Evolutionary conservation across 208 protist genomes (phyloP), one percentile per base, ranked within the genome.

Genomic region (Naegleria lovaniensis): DNA sequence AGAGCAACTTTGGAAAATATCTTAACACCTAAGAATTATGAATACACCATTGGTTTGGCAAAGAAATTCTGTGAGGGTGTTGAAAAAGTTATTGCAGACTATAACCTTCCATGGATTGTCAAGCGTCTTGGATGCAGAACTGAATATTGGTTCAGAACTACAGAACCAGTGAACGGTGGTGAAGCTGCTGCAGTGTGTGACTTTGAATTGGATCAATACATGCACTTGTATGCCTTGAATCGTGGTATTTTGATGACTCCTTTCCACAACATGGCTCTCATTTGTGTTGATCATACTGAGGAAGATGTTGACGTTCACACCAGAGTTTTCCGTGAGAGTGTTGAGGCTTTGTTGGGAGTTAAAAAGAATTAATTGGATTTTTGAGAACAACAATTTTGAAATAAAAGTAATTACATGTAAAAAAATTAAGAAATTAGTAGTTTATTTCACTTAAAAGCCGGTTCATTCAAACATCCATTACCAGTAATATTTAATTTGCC

Each of bases 181-280:
- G 93, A 94, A 83, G 93, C 92, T 39, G 90, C 90, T 59, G 90
- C 83, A 86, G 36, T 55, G 15, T 92, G 93, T 92, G 93, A 92
- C 19, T 90, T 38, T n/a, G 93, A 93, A 92, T 94, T 94, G 41
- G 93, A 90, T 2, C 87, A 91, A 86, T 94, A 89, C 22, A 67
- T 67, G 90, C 93, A 94, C 89, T 83, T 91, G n/a, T 91, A 84
- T 51, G 93, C 93, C 91, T 92, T 93, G 40, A 92, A 94, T 92
- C 83, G 91, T 40, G 93, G 93, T 55, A 86, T 94, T 22, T 94
- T 93, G 90, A 91, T 94, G 76, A 92, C 93, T 22, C 93, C 93
- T 5, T 92, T 91, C 89, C 91, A 92, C 75, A 92, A 93, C 43
- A 92, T 76, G 88, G 92, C 92, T 90, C 93, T 94, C 89, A 93